Percentiles rank a stretch among this genome's conserved stretches.
These are phyloP conservation scores for Trichoderma semiorbis DNA, from an alignment of 2,329 filamentous ascomycete species.

Conservation along the genomic window DNA sequence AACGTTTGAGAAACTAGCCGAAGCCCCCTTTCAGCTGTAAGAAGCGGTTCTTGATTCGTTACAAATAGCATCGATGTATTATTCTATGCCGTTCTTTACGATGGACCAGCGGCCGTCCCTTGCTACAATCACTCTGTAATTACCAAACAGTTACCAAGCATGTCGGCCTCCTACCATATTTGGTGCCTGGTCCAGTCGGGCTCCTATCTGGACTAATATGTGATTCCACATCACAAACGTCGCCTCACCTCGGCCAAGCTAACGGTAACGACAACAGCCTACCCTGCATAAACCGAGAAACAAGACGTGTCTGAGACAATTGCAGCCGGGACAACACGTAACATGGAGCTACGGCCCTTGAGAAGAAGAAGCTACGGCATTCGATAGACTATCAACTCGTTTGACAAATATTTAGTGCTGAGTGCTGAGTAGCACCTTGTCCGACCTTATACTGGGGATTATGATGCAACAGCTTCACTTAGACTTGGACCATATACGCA, in stretches of 20 bases:
- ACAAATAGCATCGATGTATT: neutral
- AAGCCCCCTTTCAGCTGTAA: neutral
- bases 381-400: neutral
- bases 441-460: neutral
- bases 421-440: constrained; percentile 4
- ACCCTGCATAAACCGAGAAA: neutral
- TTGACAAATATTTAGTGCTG: neutral
- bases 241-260: neutral
- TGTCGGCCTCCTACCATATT: neutral
- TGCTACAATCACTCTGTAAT: neutral
- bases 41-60: neutral
- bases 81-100: neutral
- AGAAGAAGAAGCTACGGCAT: neutral
- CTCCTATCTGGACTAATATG: neutral
- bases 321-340: neutral
- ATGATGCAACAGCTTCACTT: neutral
- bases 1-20: neutral
- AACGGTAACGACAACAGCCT: neutral
- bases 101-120: neutral
- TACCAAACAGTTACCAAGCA: neutral
- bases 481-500: neutral
- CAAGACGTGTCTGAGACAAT: neutral
- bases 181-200: neutral
- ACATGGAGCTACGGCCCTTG: neutral
- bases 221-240: constrained; percentile 14